Evolutionary conservation across 2,329 filamentous ascomycete species (phyloP).

Genomic region (Emydomyces testavorans): DNA sequence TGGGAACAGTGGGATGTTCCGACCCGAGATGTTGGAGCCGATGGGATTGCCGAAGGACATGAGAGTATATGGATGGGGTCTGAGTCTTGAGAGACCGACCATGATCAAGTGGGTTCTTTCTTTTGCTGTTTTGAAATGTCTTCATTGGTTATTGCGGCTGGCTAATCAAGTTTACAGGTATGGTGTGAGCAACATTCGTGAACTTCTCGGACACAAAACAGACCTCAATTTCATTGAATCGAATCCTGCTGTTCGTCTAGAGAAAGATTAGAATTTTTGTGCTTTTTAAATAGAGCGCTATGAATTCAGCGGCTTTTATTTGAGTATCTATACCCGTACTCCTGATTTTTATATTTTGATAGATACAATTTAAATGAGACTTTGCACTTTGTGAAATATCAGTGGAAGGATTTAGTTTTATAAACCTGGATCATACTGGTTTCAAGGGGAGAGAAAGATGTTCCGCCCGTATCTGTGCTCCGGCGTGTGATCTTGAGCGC

Average conservation of each 20-base stretch:
- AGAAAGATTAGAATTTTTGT: constrained; percentile 59
- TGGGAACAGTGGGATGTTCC: constrained; percentile 97
- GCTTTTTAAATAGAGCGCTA: not conserved
- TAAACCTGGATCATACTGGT: not conserved
- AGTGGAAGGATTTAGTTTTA: not conserved
- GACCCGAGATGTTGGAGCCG: constrained; percentile 89
- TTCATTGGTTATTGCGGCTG: not conserved
- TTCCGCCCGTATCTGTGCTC: constrained; percentile 60
- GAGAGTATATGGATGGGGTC: constrained; percentile 85
- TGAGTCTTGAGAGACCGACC: constrained; percentile 84
- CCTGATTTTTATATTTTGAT: not conserved
- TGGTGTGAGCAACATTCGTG: constrained; percentile 77
- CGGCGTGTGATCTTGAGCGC: constrained; percentile 46
- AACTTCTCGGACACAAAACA: constrained; percentile 88
- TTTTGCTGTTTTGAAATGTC: not conserved
- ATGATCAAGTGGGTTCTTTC: constrained; percentile 74
- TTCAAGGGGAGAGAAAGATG: constrained; percentile 27
- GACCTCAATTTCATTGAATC: constrained; percentile 84
- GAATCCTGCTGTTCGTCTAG: constrained; percentile 80
- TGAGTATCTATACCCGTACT: not conserved
- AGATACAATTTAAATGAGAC: not conserved
- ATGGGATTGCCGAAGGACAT: constrained; percentile 90
- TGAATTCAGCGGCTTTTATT: constrained; percentile 10
- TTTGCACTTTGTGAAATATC: too few species aligned
- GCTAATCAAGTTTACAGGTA: constrained; percentile 35